Evolutionary conservation across 257 asterid species (phyloP), one percentile per base, ranked within the genome.

Genomic region (Jacaranda copaia): DNA sequence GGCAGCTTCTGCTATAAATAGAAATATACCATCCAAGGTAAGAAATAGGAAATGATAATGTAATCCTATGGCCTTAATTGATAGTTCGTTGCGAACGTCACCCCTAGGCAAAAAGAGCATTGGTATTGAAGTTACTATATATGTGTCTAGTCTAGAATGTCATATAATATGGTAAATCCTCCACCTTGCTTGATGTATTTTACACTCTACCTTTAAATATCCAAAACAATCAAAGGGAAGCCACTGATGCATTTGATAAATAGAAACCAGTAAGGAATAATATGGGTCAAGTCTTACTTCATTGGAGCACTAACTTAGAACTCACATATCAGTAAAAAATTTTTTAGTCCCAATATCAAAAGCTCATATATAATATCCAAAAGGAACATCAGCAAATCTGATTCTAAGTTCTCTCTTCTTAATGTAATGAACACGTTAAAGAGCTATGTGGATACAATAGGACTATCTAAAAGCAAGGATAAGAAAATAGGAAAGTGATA

Each of bases 1-100:
- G 68, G 99, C 99, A 52, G 99, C 98, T 57, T 88, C 92, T 43
- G 98, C 98, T 4, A 93, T 96, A 42, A 53, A 72, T 48, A 58
- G 32, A 35, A 15, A 16, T 13, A 77, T 15, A n/a, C 32, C 25
- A 36, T 56, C 57, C 36, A 9, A 35, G 11, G 2, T 32, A 40
- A 40, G 36, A 78, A 48, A 18, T 9, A 51, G 67, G 46, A 79
- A 63, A 63, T 39, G 48, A 55, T 32, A 15, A 35, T 35, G 70
- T n/a, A n/a, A 56, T n/a, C n/a, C n/a, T n/a, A n/a, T n/a, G n/a
- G n/a, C 16, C 65, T 11, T 55, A 55, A 70, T 40, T 40, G 43
- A 57, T 14, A 68, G 48, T 65, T n/a, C 57, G 43, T 39, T 35
- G 51, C 66, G 51, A 19, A 59, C 11, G 40, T 48, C 43, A 55